Evolutionary conservation across 352 stramenopile species (phyloP), one percentile per base, ranked within the genome.

Genomic region (Globisporangium nagaii): DNA sequence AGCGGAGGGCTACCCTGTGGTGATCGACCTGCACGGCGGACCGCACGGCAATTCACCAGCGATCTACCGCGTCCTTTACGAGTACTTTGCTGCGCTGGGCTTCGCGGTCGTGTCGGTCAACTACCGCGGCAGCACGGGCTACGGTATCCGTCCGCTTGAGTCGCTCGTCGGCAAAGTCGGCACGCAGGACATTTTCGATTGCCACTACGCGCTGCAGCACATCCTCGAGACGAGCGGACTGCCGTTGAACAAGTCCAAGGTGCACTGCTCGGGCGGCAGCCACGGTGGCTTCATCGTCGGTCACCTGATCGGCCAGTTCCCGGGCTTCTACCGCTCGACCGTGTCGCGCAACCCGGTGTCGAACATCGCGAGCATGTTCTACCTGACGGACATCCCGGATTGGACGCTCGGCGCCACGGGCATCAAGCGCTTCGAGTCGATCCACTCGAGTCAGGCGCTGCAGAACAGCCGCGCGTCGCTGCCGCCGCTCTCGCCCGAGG

Each of bases 301-400:
- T 10, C 93, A 98, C 72, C 68, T 97, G 8, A 95, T 97, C 46
- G 88, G 79, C 10, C 90, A 98, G 65, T 96, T 98, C 69, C 95
- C 96, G n/a, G 74, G 84, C 13, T 84, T 98, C 43, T 99, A 98
- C 77, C 86, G 88, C 60, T 96, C 87, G 19, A 93, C 79, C 22
- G 84, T 89, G 25, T 71, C 86, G 45, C 76, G 86, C 36, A 98
- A 98, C 70, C 94, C 92, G 2, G 92, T 97, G 5, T 95, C 84
- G 0, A 98, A 98, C 70, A 95, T 99, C 59, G 79, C 92, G 24
- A 88, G 76, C 32, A 90, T 97, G 83, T 88, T 96, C 35, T 97
- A 91, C 64, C 80, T 81, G 19, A 98, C 88, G 15, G 96, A 99
- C 70, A 99, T 99, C 70, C 89, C 92, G n/a, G 96, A 98, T 58